Evolutionary conservation across 2,329 filamentous ascomycete species (phyloP).

Genomic region (Talaromyces sp.): DNA sequence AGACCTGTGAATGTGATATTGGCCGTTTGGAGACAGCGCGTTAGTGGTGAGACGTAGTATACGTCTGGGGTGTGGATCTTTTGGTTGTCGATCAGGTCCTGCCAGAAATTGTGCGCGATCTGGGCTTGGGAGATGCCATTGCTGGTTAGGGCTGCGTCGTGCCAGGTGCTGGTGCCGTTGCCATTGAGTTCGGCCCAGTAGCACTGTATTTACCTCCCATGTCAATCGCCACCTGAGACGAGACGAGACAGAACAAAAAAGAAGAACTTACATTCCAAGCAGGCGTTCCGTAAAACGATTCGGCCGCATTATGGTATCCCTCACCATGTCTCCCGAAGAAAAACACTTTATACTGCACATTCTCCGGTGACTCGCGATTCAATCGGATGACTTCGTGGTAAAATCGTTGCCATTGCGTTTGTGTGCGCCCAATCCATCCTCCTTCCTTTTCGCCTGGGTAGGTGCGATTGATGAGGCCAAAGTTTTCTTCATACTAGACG

Average conservation of each 20-base stretch:
- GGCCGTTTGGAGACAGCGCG: conserved; percentile 53
- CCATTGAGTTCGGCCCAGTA: conserved; percentile 56
- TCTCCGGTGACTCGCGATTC: conserved; percentile 36
- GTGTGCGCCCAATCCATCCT: not conserved
- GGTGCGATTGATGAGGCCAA: conserved; percentile 46
- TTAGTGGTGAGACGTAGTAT: conserved; percentile 54
- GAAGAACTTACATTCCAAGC: conserved; percentile 52
- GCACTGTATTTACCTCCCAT: no score
- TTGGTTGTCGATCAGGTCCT: conserved; percentile 40
- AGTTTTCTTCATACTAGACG: conserved; percentile 26
- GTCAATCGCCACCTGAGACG: no score
- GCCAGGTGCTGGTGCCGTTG: conserved; percentile 51
- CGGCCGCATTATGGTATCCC: conserved; percentile 57
- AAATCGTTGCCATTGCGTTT: conserved; percentile 57
- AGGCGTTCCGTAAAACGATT: conserved; percentile 53
- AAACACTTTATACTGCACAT: conserved; percentile 51
- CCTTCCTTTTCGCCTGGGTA: conserved; percentile 38
- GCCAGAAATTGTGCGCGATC: conserved; percentile 44
- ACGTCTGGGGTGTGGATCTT: conserved; percentile 49
- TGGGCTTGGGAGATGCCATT: conserved; percentile 48
- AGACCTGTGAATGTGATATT: conserved; percentile 49
- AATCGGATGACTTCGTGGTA: conserved; percentile 44
- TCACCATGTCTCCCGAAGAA: conserved; percentile 58
- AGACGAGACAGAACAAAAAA: not conserved
- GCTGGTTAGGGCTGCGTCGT: conserved; percentile 52